Conservation (phyloP, 208 protist genomes). For the Naegleria lovaniensis region DNA sequence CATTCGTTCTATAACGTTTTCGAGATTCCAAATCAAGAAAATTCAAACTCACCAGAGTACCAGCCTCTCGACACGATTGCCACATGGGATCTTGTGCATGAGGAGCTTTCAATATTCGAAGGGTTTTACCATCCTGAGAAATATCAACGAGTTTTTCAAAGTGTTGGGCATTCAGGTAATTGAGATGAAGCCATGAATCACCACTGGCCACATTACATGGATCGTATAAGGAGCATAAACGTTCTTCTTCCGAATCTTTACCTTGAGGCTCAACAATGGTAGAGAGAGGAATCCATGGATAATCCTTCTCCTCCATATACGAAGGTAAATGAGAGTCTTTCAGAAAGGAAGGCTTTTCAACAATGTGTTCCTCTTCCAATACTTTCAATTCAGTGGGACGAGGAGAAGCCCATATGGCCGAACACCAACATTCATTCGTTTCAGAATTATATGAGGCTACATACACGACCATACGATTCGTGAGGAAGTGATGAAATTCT, state of each 20-base stretch:
- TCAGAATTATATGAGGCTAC: background rate
- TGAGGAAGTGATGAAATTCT: background rate
- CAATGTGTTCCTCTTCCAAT: background rate
- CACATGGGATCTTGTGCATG: background rate
- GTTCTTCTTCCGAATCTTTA: background rate
- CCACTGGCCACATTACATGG: background rate
- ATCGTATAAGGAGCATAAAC: background rate
- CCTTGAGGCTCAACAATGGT: background rate
- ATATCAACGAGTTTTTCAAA: background rate
- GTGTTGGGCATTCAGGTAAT: background rate
- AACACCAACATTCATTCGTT: background rate
- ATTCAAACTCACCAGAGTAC: background rate
- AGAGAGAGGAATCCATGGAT: background rate
- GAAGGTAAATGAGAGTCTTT: background rate
- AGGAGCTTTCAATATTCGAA: background rate
- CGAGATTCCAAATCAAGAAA: background rate
- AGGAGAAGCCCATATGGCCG: background rate
- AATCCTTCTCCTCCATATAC: background rate
- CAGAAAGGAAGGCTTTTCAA: no score
- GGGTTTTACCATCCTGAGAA: background rate
- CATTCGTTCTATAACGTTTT: background rate
- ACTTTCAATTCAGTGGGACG: background rate
- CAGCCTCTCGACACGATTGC: background rate
- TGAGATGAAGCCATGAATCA: background rate
- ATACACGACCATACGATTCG: background rate